These are phyloP conservation scores for Ophiocordyceps camponoti-floridani DNA, from an alignment of 2,329 filamentous ascomycete genomes.

Conservation along the genomic window DNA sequence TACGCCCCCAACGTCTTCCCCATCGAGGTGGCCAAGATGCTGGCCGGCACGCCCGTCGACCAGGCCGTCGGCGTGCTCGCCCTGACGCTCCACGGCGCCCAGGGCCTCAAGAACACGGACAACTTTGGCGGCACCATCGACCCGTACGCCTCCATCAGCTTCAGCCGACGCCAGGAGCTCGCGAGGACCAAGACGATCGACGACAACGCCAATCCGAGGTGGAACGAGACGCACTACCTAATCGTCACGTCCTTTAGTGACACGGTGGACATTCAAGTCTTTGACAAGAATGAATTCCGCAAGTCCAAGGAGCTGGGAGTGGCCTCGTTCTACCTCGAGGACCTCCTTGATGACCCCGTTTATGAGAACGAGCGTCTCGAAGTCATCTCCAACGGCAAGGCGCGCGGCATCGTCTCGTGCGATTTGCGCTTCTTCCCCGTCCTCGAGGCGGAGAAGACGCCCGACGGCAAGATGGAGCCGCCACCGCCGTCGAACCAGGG, in stretches of 20 bases:
- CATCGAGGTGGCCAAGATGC: constrained; percentile 95
- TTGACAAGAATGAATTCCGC: constrained; percentile 86
- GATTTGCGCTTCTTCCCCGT: constrained; percentile 96
- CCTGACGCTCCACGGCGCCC: constrained; percentile 76
- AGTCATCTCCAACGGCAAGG: constrained; percentile 66
- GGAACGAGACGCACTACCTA: constrained; percentile 94
- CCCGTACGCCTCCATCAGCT: constrained; percentile 69
- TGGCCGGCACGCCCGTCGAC: constrained; percentile 83
- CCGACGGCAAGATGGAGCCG: constrained; percentile 62
- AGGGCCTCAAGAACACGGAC: constrained; percentile 87
- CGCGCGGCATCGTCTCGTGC: constrained; percentile 59
- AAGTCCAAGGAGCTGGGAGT: constrained; percentile 92
- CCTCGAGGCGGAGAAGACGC: constrained; percentile 49
- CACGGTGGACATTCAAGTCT: constrained; percentile 66
- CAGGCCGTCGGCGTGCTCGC: constrained; percentile 90
- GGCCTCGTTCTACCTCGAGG: constrained; percentile 71
- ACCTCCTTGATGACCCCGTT: constrained; percentile 57
- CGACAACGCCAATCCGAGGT: constrained; percentile 72
- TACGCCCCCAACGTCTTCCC: constrained; percentile 96
- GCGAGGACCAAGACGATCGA: constrained; percentile 78
- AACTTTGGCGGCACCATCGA: constrained; percentile 85
- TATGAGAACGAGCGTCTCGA: constrained; percentile 77
- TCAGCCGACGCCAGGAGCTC: constrained; percentile 68
- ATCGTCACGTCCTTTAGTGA: constrained; percentile 87
- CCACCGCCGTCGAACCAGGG: constrained; percentile 83